Percentiles rank a stretch among this genome's conserved stretches.
These are phyloP conservation scores for Colletotrichum sp. DNA, from an alignment of 2,329 filamentous ascomycete species.

Conservation along the genomic window DNA sequence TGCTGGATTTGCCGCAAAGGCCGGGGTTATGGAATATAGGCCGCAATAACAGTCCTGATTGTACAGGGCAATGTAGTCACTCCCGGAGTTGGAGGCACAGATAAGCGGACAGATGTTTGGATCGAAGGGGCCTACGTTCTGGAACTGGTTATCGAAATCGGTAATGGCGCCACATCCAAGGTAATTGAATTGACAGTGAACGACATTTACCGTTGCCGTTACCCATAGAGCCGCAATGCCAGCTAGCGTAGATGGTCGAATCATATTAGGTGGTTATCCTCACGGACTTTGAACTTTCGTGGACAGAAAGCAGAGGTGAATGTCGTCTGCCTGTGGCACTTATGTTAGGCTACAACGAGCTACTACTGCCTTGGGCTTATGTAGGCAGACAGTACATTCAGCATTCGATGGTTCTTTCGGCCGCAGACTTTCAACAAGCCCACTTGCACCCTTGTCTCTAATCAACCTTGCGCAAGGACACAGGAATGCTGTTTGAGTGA, in stretches of 20 bases:
- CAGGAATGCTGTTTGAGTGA: neutral
- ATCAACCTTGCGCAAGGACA: neutral
- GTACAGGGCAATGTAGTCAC: neutral
- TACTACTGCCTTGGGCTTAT: neutral
- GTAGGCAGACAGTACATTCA: too few species aligned
- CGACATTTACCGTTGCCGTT: neutral
- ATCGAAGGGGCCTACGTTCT: too few species aligned
- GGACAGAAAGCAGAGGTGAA: neutral
- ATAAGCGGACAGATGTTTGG: fast-evolving
- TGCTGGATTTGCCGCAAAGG: neutral
- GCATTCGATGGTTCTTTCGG: too few species aligned
- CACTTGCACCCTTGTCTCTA: neutral
- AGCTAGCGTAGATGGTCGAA: neutral
- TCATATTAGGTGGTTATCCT: neutral
- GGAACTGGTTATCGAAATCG: neutral
- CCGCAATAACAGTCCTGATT: neutral
- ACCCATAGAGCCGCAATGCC: neutral
- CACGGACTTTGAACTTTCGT: neutral
- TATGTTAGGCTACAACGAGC: neutral
- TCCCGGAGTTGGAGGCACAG: neutral
- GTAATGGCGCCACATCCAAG: neutral
- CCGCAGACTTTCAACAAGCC: too few species aligned
- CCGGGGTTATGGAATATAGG: neutral
- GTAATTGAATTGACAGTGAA: neutral
- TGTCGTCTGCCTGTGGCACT: neutral